Evolutionary conservation across 2,329 filamentous ascomycete species (phyloP), one percentile per base, ranked within the genome.

Genomic region (Aspergillus amoenus): DNA sequence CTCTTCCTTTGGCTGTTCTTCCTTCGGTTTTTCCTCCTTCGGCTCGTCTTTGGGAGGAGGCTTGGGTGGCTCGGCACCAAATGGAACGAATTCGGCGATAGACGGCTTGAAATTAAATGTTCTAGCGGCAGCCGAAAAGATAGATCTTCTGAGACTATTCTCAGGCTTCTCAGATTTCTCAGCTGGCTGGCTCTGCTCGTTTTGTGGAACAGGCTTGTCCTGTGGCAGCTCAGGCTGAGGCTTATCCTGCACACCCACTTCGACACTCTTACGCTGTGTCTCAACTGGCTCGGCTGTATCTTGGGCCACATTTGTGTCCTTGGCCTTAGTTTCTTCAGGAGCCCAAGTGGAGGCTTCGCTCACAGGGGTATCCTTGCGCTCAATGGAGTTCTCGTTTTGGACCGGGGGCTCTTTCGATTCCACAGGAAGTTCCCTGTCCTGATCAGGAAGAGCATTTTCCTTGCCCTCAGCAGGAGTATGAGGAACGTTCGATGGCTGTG

Each of bases 61-160:
- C 12, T 56, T 54, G 21, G 62, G 43, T 15, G 60, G 48, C 40
- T 66, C 57, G 9, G 32, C 24, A 3, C 58, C 42, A 24, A 61
- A 58, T 15, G 69, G 66, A 27, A 69, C 61, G 53, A 73, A 70
- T 46, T 68, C 63, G 41, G 68, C 57, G 52, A 71, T 66, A 50
- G 66, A 66, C 58, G 73, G 66, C 57, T 75, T 72, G 64, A 78
- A 81, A 55, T 81, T 82, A 69, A 94, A 95, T 0, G 88, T 82
- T 65, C 84, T 85, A 0, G 90, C 89, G 15, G 85, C 81, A 4
- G 89, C 88, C 37, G 90, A 93, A 22, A 93, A 78, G 4, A 85
- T 85, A 63, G 81, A 82, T 63, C 79, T 79, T 68, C 71, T 73
- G 40, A 54, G 27, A 13, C 64, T 61, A 45, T 59, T 61, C 54